These are phyloP conservation scores for Cercophora newfieldiana DNA, from an alignment of 495 filamentous ascomycete species.

Conservation along the genomic window DNA sequence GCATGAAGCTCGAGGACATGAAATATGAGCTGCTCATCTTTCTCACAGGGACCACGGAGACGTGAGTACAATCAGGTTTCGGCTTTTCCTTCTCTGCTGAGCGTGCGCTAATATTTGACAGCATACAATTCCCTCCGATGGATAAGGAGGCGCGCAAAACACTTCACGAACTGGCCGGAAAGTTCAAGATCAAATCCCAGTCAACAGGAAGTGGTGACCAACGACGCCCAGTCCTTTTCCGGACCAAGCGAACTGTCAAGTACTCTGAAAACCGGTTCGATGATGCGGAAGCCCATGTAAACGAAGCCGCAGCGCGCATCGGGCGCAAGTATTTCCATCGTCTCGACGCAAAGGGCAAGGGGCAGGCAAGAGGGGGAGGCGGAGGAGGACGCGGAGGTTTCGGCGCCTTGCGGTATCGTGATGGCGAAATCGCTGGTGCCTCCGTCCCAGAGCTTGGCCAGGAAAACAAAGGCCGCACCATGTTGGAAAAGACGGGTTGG, in stretches of 20 bases:
- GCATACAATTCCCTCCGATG: conserved; percentile 82
- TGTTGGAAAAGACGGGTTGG: conserved; percentile 99
- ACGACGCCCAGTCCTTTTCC: conserved; percentile 76
- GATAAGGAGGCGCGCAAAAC: conserved; percentile 70
- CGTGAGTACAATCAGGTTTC: conserved; percentile 50
- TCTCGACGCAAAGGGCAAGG: conserved; percentile 43
- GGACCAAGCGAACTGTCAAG: conserved; percentile 61
- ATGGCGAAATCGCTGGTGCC: conserved; percentile 89
- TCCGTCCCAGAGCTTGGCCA: conserved; percentile 78
- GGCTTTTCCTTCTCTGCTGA: not conserved
- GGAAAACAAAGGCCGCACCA: conserved; percentile 80
- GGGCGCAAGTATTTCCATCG: conserved; percentile 50
- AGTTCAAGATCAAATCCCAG: conserved; percentile 76
- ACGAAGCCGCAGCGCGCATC: conserved; percentile 41
- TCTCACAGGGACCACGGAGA: conserved; percentile 61
- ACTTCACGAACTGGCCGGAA: conserved; percentile 72
- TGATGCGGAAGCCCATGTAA: conserved; percentile 36
- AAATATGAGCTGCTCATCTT: conserved; percentile 71
- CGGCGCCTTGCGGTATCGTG: conserved; percentile 60
- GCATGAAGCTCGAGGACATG: conserved; percentile 70
- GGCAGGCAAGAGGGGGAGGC: conserved; percentile 19
- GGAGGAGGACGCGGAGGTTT: conserved; percentile 16
- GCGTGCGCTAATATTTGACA: conserved; percentile 37
- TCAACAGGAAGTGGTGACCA: conserved; percentile 72
- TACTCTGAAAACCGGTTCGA: conserved; percentile 51